These are phyloP conservation scores for Emmonsiellopsis sp. DNA, from an alignment of 2,329 filamentous ascomycete genomes.

Conservation along the genomic window DNA sequence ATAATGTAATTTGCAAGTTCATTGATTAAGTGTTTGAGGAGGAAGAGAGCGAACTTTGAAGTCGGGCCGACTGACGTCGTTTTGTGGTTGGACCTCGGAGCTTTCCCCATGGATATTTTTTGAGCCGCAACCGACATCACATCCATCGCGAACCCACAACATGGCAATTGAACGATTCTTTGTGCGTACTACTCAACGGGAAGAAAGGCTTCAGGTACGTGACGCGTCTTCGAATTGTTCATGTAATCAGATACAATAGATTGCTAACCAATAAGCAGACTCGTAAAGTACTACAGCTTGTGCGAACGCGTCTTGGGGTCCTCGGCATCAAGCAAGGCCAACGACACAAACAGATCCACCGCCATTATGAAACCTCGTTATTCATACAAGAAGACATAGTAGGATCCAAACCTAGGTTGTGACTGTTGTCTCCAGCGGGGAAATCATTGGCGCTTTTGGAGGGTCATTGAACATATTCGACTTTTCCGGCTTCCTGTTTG, in stretches of 20 bases:
- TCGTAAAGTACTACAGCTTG: too few relatives aligned
- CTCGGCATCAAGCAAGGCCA: too few relatives aligned
- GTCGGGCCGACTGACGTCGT: too few relatives aligned
- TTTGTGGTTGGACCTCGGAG: background rate
- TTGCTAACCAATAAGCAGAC: too few relatives aligned
- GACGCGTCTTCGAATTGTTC: background rate
- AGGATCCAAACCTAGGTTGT: background rate
- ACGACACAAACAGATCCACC: too few relatives aligned
- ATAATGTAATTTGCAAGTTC: too few relatives aligned
- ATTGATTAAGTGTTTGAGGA: too few relatives aligned
- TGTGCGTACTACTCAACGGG: too few relatives aligned
- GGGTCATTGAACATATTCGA: background rate
- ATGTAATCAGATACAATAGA: too few relatives aligned
- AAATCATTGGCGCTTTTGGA: background rate
- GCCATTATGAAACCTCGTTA: background rate
- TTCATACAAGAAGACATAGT: background rate
- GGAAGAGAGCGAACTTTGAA: background rate
- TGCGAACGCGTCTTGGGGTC: too few relatives aligned
- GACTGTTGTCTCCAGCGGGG: background rate
- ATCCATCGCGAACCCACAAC: background rate
- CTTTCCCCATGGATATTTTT: background rate
- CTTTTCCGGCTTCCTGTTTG: constrained; percentile 36
- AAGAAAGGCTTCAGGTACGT: background rate
- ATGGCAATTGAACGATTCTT: too few relatives aligned
- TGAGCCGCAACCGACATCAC: too few relatives aligned